Evolutionary conservation across 2,329 filamentous ascomycete genomes (phyloP), one percentile per base, ranked within the genome.

Genomic region (Arthrobotrys pseudoclavata): DNA sequence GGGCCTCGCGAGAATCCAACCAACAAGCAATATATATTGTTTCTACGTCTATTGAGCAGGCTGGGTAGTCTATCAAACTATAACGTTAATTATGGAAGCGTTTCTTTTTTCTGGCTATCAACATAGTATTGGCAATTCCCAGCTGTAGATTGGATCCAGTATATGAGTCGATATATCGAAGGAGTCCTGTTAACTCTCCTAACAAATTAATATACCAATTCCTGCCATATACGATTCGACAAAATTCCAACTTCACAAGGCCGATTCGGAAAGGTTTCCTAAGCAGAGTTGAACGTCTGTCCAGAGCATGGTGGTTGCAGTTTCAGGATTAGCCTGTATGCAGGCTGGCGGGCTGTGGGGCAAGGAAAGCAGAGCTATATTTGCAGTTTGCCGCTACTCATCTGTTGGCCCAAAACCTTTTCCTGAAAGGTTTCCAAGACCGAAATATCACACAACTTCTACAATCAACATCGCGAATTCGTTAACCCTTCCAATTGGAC

Each of bases 321-420:
- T 66, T 72, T 72, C 69, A 72, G 69, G 69, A 72, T 72, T 72
- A 72, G 61, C 69, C 69, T 72, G 61, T 72, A 71, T 57, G 60
- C 22, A 45, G 18, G 29, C 45, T 40, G 37, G 53, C 45, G 37
- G 42, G 48, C 48, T 34, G 69, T 72, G 68, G 68, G 68, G 68
- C 68, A 55, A 53, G 55, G 53, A 9, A 60, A 40, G 57, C 31
- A 48, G 57, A 71, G 42, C 53, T 40, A 57, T 63, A 71, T 63
- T 72, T 60, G 37, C 15, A 26, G 61, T 66, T 66, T 72, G 60
- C 37, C 50, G 61, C 42, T n/a, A 62, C 47, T 71, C 48, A n/a
- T 64, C 57, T 31, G 34, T 18, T 63, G 26, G 37, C 22, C 37
- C 68, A 64, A 70, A 71, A 62, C 57, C 57, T 42, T 63, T 64